phyloP scores from a whole-genome alignment of 1,139 yeast genomes.

The Saccharomyces uvarum region DNA sequence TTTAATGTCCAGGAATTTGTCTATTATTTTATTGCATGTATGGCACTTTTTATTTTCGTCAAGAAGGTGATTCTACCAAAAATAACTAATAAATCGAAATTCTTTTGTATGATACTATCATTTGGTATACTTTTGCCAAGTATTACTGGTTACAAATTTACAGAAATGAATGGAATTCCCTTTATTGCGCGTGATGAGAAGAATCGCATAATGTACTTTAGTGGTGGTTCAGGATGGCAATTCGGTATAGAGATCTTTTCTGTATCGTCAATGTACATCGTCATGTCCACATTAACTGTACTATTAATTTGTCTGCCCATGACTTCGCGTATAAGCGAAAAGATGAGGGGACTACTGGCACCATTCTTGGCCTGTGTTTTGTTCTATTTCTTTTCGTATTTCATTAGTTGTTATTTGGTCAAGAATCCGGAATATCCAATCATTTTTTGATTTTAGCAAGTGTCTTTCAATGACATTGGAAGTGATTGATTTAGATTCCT shows the following conservation, averaged over 20 bases:
- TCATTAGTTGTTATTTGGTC: slow-evolving; percentile 32
- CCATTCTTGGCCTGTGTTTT: slow-evolving; percentile 22
- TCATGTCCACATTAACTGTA: slow-evolving; percentile 38
- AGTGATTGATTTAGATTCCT: neutral
- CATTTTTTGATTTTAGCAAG: slow-evolving; percentile 9
- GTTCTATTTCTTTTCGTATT: slow-evolving; percentile 32
- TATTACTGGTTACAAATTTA: slow-evolving; percentile 57
- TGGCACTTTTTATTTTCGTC: slow-evolving; percentile 40
- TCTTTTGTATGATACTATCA: slow-evolving; percentile 35
- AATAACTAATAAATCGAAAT: slow-evolving; percentile 33
- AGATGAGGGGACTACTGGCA: slow-evolving; percentile 18
- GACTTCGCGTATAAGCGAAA: slow-evolving; percentile 12
- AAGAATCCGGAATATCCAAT: slow-evolving; percentile 38
- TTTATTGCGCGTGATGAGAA: slow-evolving; percentile 47
- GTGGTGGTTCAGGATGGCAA: slow-evolving; percentile 61
- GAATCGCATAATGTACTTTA: slow-evolving; percentile 44
- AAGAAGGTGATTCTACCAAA: slow-evolving; percentile 40
- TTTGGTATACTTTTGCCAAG: slow-evolving; percentile 39
- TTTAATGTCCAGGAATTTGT: slow-evolving; percentile 40
- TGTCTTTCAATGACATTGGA: neutral
- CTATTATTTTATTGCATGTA: slow-evolving; percentile 41
- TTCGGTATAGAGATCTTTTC: slow-evolving; percentile 58
- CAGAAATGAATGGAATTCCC: slow-evolving; percentile 52
- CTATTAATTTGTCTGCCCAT: slow-evolving; percentile 32
- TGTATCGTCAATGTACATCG: slow-evolving; percentile 43